phyloP scores from a whole-genome alignment of 2,329 filamentous ascomycete species.

The Exophiala phaeomuriformis region DNA sequence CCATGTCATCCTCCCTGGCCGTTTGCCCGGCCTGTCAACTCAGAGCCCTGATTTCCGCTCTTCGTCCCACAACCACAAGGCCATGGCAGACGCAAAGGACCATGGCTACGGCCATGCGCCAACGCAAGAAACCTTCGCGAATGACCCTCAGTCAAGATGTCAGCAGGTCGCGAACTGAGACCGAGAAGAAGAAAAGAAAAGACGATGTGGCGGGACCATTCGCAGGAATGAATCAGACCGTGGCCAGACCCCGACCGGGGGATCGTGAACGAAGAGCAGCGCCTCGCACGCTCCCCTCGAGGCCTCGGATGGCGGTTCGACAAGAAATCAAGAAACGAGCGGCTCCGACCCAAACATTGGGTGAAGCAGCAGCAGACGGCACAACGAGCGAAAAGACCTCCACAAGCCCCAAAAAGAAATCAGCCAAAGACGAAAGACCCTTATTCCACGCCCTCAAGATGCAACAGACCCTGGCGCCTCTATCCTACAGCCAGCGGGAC shows the following conservation, averaged over 20 bases:
- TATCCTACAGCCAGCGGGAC: conserved; percentile 66
- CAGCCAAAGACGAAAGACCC: conserved; percentile 41
- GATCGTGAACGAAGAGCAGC: conserved; percentile 1
- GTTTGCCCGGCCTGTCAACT: conserved; percentile 25
- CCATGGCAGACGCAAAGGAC: conserved; percentile 36
- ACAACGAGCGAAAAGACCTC: not conserved
- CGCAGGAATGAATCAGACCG: conserved; percentile 48
- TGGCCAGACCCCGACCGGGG: conserved; percentile 4
- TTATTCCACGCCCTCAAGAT: conserved; percentile 83
- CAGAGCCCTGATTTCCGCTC: conserved; percentile 12
- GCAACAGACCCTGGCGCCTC: conserved; percentile 69
- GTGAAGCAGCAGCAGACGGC: not conserved
- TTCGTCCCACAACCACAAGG: conserved; percentile 3
- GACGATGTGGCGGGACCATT: conserved; percentile 48
- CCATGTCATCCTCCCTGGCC: conserved; percentile 19
- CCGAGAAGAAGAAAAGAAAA: conserved; percentile 26
- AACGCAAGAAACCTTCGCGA: conserved; percentile 42
- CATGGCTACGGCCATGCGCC: conserved; percentile 34
- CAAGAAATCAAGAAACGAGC: conserved; percentile 8
- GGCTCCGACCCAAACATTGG: not conserved
- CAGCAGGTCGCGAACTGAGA: conserved; percentile 14
- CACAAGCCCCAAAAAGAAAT: conserved; percentile 19
- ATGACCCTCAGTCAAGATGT: conserved; percentile 46
- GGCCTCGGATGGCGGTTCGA: conserved; percentile 12
- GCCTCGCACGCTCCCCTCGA: conserved; percentile 8